Base-by-base conservation (phyloP, 2,329 filamentous ascomycete genomes). In the Alternaria solani region DNA sequence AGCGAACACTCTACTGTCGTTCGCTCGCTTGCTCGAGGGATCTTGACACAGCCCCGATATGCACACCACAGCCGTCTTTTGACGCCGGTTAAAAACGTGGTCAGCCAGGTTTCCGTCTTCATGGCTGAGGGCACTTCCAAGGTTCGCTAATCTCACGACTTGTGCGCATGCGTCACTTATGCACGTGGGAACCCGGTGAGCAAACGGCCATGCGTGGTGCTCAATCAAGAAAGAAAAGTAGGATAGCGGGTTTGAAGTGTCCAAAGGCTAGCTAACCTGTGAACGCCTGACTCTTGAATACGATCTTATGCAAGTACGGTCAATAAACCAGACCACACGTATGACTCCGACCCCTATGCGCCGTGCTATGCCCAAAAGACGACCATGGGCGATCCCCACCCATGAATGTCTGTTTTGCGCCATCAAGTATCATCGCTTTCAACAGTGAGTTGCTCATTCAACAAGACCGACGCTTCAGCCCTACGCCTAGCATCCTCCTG, bases 41-140 rank as follows among this genome's bases (percentile, higher is more conserved):
- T 9, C 20, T 32, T 23, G 44, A 48, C 44, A 48, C 44, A 48
- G 44, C 44, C 44, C 30, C 44, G 18, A 16, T 4, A 48, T 20
- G 43, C 44, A 48, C 28, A 28, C 44, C 44, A 28, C 44, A 48
- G 32, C 44, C 28, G 28, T 20, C 44, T 20, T 23, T 32, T 3
- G 28, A 48, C 30, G 28, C 28, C 2, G 44, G 44, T 48, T 48
- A 14, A 7, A 48, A 23, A 48, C n/a, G 28, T 48, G 28, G 44
- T 48, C 18, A 48, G 44, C 44, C 28, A 48, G 44, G 28, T 48
- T 48, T 16, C 44, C 32, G 32, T 48, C 44, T 48, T 48, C 11
- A 48, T 32, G 18, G 44, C 28, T 48, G 28, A 7, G 20, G n/a
- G 28, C 5, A 32, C 23, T 11, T 34, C 23, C 44, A 28, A 48